Evolutionary conservation across 192 early-diverging fungal species (phyloP).

Genomic region (Phycomyces blakesleeanus): DNA sequence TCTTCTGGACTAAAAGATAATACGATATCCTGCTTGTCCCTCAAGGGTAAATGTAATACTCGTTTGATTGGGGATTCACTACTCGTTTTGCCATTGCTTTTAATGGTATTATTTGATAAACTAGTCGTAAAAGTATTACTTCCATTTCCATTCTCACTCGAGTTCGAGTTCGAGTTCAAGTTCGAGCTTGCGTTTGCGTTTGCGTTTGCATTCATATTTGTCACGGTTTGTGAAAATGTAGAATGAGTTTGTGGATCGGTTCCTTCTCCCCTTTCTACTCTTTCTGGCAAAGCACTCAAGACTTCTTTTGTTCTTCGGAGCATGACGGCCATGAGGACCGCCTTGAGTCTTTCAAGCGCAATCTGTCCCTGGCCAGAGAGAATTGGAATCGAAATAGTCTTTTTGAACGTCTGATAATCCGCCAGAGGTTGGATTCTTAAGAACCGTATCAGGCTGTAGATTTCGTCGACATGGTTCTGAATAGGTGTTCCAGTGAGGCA

Average conservation of each 20-base stretch:
- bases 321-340: slow-evolving; percentile 53
- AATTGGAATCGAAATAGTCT: slow-evolving; percentile 46
- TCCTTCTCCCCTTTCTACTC: too few species aligned
- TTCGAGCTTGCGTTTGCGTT: too few species aligned
- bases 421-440: slow-evolving; percentile 57
- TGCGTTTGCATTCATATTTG: too few species aligned
- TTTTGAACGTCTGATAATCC: slow-evolving; percentile 45
- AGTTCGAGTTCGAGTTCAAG: too few species aligned
- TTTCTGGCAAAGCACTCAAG: too few species aligned
- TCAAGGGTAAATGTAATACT: slow-evolving; percentile 29
- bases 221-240: too few species aligned
- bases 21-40: slow-evolving; percentile 41
- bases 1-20: slow-evolving; percentile 51
- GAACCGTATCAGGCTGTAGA: slow-evolving; percentile 69
- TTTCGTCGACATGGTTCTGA: slow-evolving; percentile 66
- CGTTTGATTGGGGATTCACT: background rate
- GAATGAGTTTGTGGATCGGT: too few species aligned
- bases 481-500: slow-evolving; percentile 59
- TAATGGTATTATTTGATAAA: slow-evolving; percentile 2
- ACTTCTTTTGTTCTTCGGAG: slow-evolving; percentile 69
- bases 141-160: too few species aligned
- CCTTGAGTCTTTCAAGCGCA: slow-evolving; percentile 55
- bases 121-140: too few species aligned
- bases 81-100: background rate
- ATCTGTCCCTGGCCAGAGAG: slow-evolving; percentile 25